Percentiles rank a stretch among this genome's conserved stretches.
phyloP scores from a whole-genome alignment of 2,329 filamentous ascomycete genomes.

The Phaeoacremonium minimum region DNA sequence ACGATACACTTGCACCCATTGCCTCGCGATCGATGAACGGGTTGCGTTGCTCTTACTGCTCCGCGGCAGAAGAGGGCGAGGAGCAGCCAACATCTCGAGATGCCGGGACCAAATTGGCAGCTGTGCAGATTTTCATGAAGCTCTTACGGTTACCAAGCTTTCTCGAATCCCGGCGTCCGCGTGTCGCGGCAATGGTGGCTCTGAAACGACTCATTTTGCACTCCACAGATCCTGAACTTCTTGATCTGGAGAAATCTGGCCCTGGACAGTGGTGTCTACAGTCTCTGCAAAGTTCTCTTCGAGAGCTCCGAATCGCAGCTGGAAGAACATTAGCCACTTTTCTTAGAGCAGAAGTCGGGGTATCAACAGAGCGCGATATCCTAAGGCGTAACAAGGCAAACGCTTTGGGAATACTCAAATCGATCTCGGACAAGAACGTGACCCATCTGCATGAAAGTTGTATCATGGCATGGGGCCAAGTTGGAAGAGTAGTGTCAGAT shows the following conservation, averaged over 20 bases:
- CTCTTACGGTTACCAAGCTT: slow-evolving; percentile 42
- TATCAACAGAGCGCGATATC: slow-evolving; percentile 24
- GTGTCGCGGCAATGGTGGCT: slow-evolving; percentile 68
- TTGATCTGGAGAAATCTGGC: slow-evolving; percentile 63
- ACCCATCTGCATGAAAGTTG: slow-evolving; percentile 74
- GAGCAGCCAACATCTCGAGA: slow-evolving; percentile 13
- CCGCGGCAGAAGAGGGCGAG: slow-evolving; percentile 2
- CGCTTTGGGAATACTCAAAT: slow-evolving; percentile 66
- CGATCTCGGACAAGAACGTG: slow-evolving; percentile 65
- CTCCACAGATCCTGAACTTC: slow-evolving; percentile 49
- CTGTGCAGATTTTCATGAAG: slow-evolving; percentile 39
- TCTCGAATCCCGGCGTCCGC: slow-evolving; percentile 50
- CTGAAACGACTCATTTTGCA: slow-evolving; percentile 68
- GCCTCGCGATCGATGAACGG: too few species aligned
- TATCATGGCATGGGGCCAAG: slow-evolving; percentile 79
- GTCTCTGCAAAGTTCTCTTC: slow-evolving; percentile 75
- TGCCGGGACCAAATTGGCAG: slow-evolving; percentile 24
- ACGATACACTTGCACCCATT: slow-evolving; percentile 33
- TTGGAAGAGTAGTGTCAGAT: slow-evolving; percentile 72
- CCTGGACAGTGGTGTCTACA: slow-evolving; percentile 79
- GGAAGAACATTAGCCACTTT: slow-evolving; percentile 56
- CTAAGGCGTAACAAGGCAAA: slow-evolving; percentile 63
- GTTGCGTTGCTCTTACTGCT: slow-evolving; percentile 17
- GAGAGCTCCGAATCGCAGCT: slow-evolving; percentile 80
- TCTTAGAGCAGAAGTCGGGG: slow-evolving; percentile 39